These are phyloP conservation scores for Dioscorea alata DNA, from an alignment of 106 monocot genomes.

Conservation along the genomic window DNA sequence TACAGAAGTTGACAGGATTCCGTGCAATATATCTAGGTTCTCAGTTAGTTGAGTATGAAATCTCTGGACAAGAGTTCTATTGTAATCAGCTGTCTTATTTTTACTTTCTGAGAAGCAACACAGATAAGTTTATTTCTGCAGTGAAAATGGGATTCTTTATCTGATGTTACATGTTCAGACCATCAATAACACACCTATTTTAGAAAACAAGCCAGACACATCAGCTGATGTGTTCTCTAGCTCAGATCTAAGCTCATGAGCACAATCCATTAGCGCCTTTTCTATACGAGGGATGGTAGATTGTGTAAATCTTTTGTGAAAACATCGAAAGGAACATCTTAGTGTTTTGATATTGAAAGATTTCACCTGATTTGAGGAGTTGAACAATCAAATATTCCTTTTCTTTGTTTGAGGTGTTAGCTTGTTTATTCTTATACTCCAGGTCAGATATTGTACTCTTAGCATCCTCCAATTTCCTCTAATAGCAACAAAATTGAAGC, in stretches of 20 bases:
- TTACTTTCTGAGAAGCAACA: slow-evolving; percentile 45
- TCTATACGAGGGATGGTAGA: slow-evolving; percentile 15
- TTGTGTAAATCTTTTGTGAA: no score
- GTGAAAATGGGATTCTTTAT: not conserved
- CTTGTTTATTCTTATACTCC: slow-evolving; percentile 51
- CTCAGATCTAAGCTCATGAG: slow-evolving; percentile 52
- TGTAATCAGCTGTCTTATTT: slow-evolving; percentile 57
- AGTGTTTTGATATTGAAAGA: no score
- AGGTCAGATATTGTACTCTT: slow-evolving; percentile 36
- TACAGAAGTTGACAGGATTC: slow-evolving; percentile 44
- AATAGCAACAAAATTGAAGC: not conserved
- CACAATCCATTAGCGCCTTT: slow-evolving; percentile 48
- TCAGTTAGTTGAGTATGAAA: slow-evolving; percentile 49
- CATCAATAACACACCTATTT: slow-evolving; percentile 52
- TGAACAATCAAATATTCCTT: slow-evolving; percentile 60
- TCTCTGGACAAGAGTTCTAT: slow-evolving; percentile 35
- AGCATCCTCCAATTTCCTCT: slow-evolving; percentile 50
- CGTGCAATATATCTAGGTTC: slow-evolving; percentile 50
- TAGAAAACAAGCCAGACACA: slow-evolving; percentile 65
- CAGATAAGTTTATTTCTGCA: not conserved
- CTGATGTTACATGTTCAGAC: not conserved
- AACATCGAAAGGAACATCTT: no score
- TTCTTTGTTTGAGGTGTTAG: slow-evolving; percentile 50
- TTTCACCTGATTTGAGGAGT: slow-evolving; percentile 67
- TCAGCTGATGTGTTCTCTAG: slow-evolving; percentile 61